Base-by-base conservation (phyloP, 768 basidiomycete species). In the Agrocybe chaxingu region DNA sequence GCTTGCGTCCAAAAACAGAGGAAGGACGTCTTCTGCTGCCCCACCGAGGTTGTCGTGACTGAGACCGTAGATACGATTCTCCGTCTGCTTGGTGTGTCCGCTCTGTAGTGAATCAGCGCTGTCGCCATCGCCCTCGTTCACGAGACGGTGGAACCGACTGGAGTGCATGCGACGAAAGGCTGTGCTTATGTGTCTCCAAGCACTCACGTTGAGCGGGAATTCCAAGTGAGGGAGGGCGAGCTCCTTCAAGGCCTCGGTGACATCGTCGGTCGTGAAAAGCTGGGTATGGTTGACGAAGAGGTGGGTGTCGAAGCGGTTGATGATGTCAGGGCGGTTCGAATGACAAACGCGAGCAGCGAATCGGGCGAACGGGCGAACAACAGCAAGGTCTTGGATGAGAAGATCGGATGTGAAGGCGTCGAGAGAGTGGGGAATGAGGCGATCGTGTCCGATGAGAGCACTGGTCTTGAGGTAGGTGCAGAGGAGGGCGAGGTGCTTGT, bases 51-150 rank as follows among this genome's bases (percentile, higher is more conserved):
- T 46, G 12, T 66, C 59, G 0, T 57, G 45, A n/a, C 60, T 63
- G 0, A 69, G 39, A 0, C 67, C 68, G 57, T 70, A 69, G 2
- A 64, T 31, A 0, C 46, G n/a, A 29, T 65, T 62, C 32, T 69
- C 67, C 0, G 59, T 64, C 0, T 40, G 19, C 0, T 43, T 13
- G 7, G 38, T 53, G 44, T 70, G 68, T 0, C 65, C 64, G 16
- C 54, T 53, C 51, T 69, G 67, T 2, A 62, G 52, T 0, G 64
- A 59, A 10, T 60, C 51, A 0, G 65, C 32, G 0, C 58, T 51
- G 1, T 62, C 57, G 0, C 46, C 41, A 1, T 58, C 53, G 1
- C 54, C 50, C 11, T 44, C 24, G 13, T 9, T 53, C 32, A n/a
- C 1, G 51, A 8, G 0, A 51, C 55, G 1, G 48, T 30, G 4